phyloP scores from a whole-genome alignment of 768 basidiomycete species.

The Boletus insuetus region DNA sequence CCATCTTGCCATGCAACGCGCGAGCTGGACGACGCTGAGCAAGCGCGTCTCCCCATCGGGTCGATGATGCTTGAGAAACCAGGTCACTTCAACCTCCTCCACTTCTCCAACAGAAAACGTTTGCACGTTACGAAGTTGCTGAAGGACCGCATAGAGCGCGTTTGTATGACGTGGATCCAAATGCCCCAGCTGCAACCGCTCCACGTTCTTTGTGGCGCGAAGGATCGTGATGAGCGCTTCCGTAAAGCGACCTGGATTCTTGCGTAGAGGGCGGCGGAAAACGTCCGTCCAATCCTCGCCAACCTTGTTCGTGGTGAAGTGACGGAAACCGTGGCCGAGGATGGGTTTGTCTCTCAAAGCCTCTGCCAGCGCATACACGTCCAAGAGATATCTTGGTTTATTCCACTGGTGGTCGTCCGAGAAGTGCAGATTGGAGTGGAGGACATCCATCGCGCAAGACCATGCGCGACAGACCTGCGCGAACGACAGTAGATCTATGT shows the following conservation, averaged over 20 bases:
- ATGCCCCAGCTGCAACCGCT: conserved; percentile 9
- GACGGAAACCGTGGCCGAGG: conserved; percentile 10
- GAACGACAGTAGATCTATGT: conserved; percentile 22
- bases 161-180: conserved; percentile 12
- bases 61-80: neutral
- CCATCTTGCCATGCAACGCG: conserved; percentile 18
- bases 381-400: neutral
- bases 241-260: conserved; percentile 8
- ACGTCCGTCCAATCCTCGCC: conserved; percentile 2
- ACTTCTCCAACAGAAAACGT: conserved; percentile 13
- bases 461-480: conserved; percentile 25
- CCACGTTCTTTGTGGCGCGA: conserved; percentile 15
- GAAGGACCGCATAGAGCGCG: conserved; percentile 9
- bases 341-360: conserved; percentile 13
- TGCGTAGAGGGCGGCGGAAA: neutral
- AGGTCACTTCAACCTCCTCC: neutral
- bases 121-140: conserved; percentile 7
- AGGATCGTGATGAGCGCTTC: conserved; percentile 18
- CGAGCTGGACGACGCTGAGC: conserved; percentile 17
- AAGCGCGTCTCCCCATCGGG: neutral
- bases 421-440: conserved; percentile 13
- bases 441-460: conserved; percentile 23
- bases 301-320: conserved; percentile 19
- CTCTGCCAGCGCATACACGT: conserved; percentile 18
- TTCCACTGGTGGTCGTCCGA: conserved; percentile 9